Base-by-base conservation (phyloP, 495 filamentous ascomycete species). In the Podospora tetraspora region DNA sequence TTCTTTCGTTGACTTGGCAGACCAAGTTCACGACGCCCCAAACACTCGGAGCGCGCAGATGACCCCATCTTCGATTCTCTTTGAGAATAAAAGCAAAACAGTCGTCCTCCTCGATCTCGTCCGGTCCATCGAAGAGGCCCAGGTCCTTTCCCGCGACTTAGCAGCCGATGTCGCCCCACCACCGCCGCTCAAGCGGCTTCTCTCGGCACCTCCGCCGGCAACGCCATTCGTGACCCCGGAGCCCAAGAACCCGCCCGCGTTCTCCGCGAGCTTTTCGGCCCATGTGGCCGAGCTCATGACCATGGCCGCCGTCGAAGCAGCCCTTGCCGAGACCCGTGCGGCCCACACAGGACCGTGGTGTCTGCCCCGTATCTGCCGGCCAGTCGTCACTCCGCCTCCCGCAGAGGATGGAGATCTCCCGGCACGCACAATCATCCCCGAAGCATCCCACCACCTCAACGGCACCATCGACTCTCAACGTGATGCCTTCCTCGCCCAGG, bases 261-360 rank as follows among this genome's bases (percentile, higher is more conserved):
- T 63, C 23, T 24, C 72, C 9, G 27, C 68, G 12, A 67, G 71
- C 8, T 62, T 68, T 22, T 76, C 79, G 12, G 75, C 77, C n/a
- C 80, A 79, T 27, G 62, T 84, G 64, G 74, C 79, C 16, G 80
- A 82, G 67, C 66, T 84, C 57, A 84, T 84, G 81, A 77, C 79
- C 58, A 64, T 76, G 21, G 80, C 79, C 24, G 74, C 73, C n/a
- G 77, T 77, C 24, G 76, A 78, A 64, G 65, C 75, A 8, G 81
- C 84, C 25, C 76, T 86, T 23, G 69, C 80, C 13, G 71, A 80
- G 23, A 73, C 78, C 21, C 70, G 59, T 24, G 43, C 37, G 5
- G 68, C 66, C 30, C 79, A 82, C 63, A n/a, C 71, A 8, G 83
- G 82, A 16, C 75, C 75, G 6, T 87, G 82, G 80, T 83, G 77